A percentile compares a stretch with the other conserved stretches of the same genome.
These are phyloP conservation scores for Cryphonectria nitschkei DNA, from an alignment of 2,329 filamentous ascomycete species.

Conservation along the genomic window DNA sequence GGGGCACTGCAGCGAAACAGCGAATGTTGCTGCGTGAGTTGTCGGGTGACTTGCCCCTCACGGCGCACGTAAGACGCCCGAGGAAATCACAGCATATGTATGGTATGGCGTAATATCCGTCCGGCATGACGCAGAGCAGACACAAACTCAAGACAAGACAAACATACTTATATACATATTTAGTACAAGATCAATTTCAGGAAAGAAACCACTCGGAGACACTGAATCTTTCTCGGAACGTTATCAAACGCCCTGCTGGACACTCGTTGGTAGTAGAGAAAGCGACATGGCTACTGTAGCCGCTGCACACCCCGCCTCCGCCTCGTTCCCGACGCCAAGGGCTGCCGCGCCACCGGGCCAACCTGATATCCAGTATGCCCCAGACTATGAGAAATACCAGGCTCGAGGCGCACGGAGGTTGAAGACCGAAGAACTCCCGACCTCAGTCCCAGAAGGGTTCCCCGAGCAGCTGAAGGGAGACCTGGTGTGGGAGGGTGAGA, in stretches of 20 bases:
- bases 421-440: slow-evolving; percentile 44
- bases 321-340: slow-evolving; percentile 20
- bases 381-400: slow-evolving; percentile 57
- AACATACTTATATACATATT: background rate
- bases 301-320: slow-evolving; percentile 2
- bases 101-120: slow-evolving; percentile 22
- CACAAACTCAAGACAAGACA: background rate
- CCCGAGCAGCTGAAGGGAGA: slow-evolving; percentile 51
- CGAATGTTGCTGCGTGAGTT: background rate
- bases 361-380: slow-evolving; percentile 62
- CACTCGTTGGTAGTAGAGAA: background rate
- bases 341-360: slow-evolving; percentile 46
- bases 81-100: background rate
- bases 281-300: slow-evolving; percentile 17
- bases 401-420: slow-evolving; percentile 51
- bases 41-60: slow-evolving; percentile 2
- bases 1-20: background rate
- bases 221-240: background rate
- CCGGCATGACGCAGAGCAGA: slow-evolving; percentile 23
- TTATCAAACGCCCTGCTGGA: background rate
- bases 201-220: background rate
- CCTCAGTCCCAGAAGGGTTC: slow-evolving; percentile 53
- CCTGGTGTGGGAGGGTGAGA: slow-evolving; percentile 61
- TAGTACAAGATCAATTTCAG: background rate
- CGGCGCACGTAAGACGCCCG: background rate